A percentile compares a stretch with the other conserved stretches of the same genome.
Evolutionary conservation across 768 basidiomycete species (phyloP).

Genomic region (Leccinellum luteum): DNA sequence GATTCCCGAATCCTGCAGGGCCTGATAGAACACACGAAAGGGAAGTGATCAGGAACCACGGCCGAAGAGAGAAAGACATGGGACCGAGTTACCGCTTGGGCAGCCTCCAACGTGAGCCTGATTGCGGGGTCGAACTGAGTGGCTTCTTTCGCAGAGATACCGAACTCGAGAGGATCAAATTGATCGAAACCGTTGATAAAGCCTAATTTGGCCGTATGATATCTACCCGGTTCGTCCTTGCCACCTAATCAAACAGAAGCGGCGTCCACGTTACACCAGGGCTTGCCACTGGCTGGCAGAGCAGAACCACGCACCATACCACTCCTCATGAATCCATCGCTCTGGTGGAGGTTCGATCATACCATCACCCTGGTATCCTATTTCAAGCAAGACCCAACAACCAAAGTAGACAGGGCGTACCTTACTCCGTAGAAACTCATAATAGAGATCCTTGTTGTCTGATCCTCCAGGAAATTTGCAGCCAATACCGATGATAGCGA

Average conservation of each 20-base stretch:
- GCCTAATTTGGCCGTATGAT: conserved; percentile 27
- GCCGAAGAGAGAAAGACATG: not conserved
- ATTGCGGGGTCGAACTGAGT: conserved; percentile 31
- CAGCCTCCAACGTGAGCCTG: conserved; percentile 30
- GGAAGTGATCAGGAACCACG: not conserved
- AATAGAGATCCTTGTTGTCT: conserved; percentile 29
- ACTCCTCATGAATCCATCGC: conserved; percentile 30
- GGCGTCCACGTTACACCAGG: not conserved
- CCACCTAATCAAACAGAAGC: conserved; percentile 13
- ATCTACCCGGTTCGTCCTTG: conserved; percentile 33
- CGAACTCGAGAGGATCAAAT: conserved; percentile 35
- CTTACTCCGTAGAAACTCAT: conserved; percentile 31
- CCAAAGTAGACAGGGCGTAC: conserved; percentile 1
- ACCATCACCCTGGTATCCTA: conserved; percentile 27
- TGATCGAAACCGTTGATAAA: conserved; percentile 32
- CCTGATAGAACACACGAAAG: conserved; percentile 4
- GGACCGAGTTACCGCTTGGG: conserved; percentile 24
- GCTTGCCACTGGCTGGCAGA: not conserved
- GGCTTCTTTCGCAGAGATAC: conserved; percentile 33
- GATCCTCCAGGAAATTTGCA: conserved; percentile 33
- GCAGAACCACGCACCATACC: conserved; percentile 26
- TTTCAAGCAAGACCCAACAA: not conserved
- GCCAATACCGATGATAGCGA: conserved; percentile 31
- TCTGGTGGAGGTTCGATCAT: conserved; percentile 27
- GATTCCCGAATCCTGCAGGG: conserved; percentile 47